phyloP scores from a whole-genome alignment of 2,329 filamentous ascomycete genomes.

The Fusarium irregulare region DNA sequence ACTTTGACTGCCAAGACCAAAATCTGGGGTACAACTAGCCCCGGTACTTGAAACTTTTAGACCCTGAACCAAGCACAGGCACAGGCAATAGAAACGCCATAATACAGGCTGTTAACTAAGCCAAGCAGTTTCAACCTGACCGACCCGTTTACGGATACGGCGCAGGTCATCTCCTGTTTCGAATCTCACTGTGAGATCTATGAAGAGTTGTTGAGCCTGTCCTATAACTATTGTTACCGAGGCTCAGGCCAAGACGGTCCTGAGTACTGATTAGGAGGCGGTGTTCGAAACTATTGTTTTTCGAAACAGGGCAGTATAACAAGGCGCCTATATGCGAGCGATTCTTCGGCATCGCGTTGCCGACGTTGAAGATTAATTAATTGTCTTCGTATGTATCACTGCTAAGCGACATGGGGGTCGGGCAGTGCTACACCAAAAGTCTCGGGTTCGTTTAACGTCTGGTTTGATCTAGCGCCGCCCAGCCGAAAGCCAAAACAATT shows the following conservation, averaged over 20 bases:
- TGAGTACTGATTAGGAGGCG: conserved; percentile 7
- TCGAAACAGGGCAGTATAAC: conserved; percentile 2
- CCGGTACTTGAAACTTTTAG: conserved; percentile 20
- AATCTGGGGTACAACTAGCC: conserved; percentile 9
- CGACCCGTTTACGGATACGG: not conserved
- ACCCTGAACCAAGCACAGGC: not conserved
- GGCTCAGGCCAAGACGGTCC: not conserved
- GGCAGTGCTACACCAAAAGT: conserved; percentile 16
- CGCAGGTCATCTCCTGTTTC: not conserved
- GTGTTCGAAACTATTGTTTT: not conserved
- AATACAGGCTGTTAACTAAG: not conserved
- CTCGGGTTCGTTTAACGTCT: conserved; percentile 12
- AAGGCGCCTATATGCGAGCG: not conserved
- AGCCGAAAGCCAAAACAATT: conserved; percentile 17
- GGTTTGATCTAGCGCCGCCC: conserved; percentile 28
- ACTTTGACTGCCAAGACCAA: not conserved
- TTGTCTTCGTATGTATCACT: not conserved
- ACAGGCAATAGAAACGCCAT: conserved; percentile 5
- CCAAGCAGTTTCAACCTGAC: conserved; percentile 4
- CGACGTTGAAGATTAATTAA: conserved; percentile 2
- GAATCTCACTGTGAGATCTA: conserved; percentile 1
- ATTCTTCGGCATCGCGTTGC: conserved; percentile 13
- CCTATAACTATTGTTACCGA: not conserved
- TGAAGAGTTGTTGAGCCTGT: not conserved
- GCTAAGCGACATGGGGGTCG: not conserved